phyloP scores from a whole-genome alignment of 768 basidiomycete species.

The Chlorophyllum brunneum region DNA sequence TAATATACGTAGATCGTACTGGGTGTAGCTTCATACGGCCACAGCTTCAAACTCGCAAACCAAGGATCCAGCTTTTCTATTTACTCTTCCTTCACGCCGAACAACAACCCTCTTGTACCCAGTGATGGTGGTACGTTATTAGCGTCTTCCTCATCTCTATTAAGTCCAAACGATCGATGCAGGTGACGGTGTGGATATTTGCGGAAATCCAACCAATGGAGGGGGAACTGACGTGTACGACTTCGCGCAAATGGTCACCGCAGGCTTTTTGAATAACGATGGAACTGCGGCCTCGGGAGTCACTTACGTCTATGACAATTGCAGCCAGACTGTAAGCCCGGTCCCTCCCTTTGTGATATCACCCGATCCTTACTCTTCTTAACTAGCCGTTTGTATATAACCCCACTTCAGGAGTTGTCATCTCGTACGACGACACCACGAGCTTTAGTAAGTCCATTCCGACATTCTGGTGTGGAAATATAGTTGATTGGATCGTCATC shows the following conservation, averaged over 20 bases:
- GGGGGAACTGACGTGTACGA: conserved; percentile 48
- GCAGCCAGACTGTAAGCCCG: conserved; percentile 65
- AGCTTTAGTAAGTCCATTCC: conserved; percentile 43
- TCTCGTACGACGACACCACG: conserved; percentile 63
- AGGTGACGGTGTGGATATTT: conserved; percentile 36
- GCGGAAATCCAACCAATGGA: conserved; percentile 33
- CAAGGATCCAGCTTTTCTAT: conserved; percentile 32
- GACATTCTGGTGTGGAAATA: background rate
- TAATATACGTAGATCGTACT: conserved; percentile 51
- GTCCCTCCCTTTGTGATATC: background rate
- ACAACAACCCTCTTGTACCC: conserved; percentile 32
- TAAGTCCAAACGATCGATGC: background rate
- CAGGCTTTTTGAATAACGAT: conserved; percentile 46
- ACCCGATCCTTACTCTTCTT: background rate
- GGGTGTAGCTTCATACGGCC: conserved; percentile 80
- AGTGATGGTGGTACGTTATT: conserved; percentile 1
- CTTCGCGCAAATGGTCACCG: conserved; percentile 56
- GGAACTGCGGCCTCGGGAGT: conserved; percentile 47
- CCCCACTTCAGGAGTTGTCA: conserved; percentile 44
- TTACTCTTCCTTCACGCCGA: conserved; percentile 44
- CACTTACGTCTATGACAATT: conserved; percentile 55
- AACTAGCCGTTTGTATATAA: conserved; percentile 67
- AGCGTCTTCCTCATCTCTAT: background rate
- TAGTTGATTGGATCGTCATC: conserved; percentile 1
- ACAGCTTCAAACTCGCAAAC: conserved; percentile 52